Percentiles rank a stretch among this genome's conserved stretches.
These are phyloP conservation scores for Clonostachys rosea DNA, from an alignment of 2,329 filamentous ascomycete genomes.

Conservation along the genomic window DNA sequence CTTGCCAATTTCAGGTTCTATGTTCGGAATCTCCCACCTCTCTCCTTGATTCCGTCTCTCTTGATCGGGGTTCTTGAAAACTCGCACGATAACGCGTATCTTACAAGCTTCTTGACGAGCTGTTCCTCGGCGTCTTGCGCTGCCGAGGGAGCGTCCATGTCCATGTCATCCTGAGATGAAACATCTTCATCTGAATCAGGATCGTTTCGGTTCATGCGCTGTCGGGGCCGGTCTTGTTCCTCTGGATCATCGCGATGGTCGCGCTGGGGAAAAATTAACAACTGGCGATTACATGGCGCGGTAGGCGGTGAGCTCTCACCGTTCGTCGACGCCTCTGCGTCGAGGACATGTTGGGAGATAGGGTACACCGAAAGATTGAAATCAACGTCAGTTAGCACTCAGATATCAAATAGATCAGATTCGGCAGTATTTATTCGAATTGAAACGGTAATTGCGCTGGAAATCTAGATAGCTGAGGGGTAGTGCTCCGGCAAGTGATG, in stretches of 20 bases:
- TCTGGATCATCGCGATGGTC: constrained; percentile 22
- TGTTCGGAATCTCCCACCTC: constrained; percentile 35
- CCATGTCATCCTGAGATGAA: constrained; percentile 21
- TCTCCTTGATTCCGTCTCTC: constrained; percentile 58
- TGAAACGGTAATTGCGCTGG: no score
- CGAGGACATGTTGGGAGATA: constrained; percentile 18
- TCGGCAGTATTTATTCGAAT: no score
- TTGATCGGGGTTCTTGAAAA: constrained; percentile 56
- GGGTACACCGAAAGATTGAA: no score
- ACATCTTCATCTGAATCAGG: constrained; percentile 20
- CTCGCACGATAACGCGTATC: constrained; percentile 63
- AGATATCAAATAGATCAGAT: no score
- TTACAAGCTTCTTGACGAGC: constrained; percentile 62
- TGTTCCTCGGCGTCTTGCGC: constrained; percentile 41
- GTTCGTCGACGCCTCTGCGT: constrained; percentile 21
- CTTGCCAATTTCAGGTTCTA: not conserved
- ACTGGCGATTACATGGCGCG: not conserved
- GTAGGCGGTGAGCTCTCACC: constrained; percentile 11
- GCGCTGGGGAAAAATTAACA: not conserved
- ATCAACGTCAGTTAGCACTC: no score
- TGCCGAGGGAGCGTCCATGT: constrained; percentile 11
- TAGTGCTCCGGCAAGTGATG: no score
- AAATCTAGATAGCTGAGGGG: no score
- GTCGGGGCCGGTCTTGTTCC: constrained; percentile 20
- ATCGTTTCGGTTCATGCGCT: constrained; percentile 14